Percentiles rank a stretch among this genome's conserved stretches.
phyloP scores from a whole-genome alignment of 176 grass and related monocot species.

The Chrysopogon serrulatus region DNA sequence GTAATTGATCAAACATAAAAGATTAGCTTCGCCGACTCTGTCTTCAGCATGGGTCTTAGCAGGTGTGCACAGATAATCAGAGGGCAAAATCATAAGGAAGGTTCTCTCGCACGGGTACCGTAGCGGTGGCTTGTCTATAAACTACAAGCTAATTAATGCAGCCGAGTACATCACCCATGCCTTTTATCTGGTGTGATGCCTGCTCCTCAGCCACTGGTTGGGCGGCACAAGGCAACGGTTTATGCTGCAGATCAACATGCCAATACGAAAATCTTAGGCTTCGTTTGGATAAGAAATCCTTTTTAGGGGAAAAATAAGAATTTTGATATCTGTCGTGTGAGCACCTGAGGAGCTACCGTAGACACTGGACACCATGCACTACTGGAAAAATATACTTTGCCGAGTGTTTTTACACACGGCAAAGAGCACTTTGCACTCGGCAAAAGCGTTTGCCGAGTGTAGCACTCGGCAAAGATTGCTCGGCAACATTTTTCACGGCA shows the following conservation, averaged over 20 bases:
- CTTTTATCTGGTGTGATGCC: constrained; percentile 5
- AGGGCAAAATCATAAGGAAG: neutral
- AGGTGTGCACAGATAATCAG: neutral
- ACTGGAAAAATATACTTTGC: too few relatives aligned
- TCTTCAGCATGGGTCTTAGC: neutral
- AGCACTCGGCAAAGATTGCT: too few relatives aligned
- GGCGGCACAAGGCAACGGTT: neutral
- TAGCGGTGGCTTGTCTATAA: neutral
- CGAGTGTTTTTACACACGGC: too few relatives aligned
- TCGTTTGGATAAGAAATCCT: neutral
- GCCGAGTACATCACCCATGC: neutral
- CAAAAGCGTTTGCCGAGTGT: too few relatives aligned
- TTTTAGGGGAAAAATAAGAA: neutral
- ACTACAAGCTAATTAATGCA: neutral
- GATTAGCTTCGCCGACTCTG: neutral
- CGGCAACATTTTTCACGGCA: too few relatives aligned
- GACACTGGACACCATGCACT: too few relatives aligned
- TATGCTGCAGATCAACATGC: constrained; percentile 2
- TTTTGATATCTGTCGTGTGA: neutral
- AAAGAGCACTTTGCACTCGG: too few relatives aligned
- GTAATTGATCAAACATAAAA: neutral
- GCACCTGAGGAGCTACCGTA: neutral
- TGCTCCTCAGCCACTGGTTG: neutral
- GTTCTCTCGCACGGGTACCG: neutral
- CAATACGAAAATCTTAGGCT: neutral